Evolutionary conservation across 208 protist species (phyloP), one percentile per base, ranked within the genome.

Genomic region (Trypanosoma melophagium): DNA sequence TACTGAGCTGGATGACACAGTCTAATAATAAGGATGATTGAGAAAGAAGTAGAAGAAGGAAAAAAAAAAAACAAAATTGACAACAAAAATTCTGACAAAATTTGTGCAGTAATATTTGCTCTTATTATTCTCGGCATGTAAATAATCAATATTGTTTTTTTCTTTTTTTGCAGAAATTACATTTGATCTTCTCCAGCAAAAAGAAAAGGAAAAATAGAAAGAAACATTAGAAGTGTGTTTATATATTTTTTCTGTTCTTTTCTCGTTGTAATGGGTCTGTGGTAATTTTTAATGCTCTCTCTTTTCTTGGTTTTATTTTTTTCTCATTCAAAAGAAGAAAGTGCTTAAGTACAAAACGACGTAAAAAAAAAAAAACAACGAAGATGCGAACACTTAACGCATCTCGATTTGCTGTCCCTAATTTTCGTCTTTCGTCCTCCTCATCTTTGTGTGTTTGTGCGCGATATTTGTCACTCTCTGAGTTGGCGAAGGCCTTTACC

Each of bases 401-500:
- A 10, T 7, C 57, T 28, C 17, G 50, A 38, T 10, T 53, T 49
- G 0, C 13, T 59, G 21, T 9, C 0, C 14, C 25, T 16, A 41
- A 28, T 53, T 19, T 31, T 40, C 28, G 10, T 56, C 28, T 21
- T 51, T 44, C 44, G 7, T 41, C 47, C 14, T 60, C 47, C 38
- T 62, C 31, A 13, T n/a, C 41, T 10, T 10, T 67, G 51, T 10
- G 10, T 31, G 10, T 35, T 49, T 54, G 68, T 25, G 22, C 38
- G 50, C 62, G 69, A 35, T 28, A 14, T 38, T 10, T 84, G 0
- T 84, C 79, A 5, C 42, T 88, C 9, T 66, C 54, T 16, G 64
- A 85, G 10, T 61, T 84, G 41, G 83, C 79, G n/a, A 82, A 77
- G 40, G 79, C 64, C 9, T 84, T 87, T 56, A 56, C 72, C 13